A percentile compares a stretch with the other conserved stretches of the same genome.
These are phyloP conservation scores for Paramecium tetraurelia DNA, from an alignment of 73 alveolate species.

Conservation along the genomic window DNA sequence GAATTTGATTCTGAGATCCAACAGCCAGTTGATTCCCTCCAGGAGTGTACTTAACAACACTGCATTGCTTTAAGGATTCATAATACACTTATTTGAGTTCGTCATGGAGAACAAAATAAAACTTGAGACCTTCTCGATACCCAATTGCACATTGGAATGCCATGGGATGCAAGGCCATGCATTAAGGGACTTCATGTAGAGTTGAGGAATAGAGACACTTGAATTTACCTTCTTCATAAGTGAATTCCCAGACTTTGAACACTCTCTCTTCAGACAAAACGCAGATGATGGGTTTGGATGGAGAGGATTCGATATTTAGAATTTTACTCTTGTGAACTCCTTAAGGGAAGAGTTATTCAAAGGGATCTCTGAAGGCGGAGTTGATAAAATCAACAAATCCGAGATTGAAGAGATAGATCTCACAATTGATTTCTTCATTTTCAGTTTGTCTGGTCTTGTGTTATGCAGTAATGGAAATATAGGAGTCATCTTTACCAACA, in stretches of 20 bases:
- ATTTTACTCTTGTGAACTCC: slow-evolving; percentile 58
- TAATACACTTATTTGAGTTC: slow-evolving; percentile 44
- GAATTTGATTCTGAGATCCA: slow-evolving; percentile 6
- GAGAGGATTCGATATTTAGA: slow-evolving; percentile 16
- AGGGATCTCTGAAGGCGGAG: slow-evolving; percentile 57
- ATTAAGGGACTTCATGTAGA: slow-evolving; percentile 56
- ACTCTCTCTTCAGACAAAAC: slow-evolving; percentile 47
- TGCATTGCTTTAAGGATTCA: slow-evolving; percentile 1
- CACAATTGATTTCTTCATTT: slow-evolving; percentile 24
- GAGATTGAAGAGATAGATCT: slow-evolving; percentile 38
- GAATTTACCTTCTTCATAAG: slow-evolving; percentile 25
- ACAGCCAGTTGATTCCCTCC: slow-evolving; percentile 29
- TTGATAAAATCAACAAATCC: slow-evolving; percentile 55
- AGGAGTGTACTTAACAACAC: slow-evolving; percentile 10
- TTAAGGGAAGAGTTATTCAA: slow-evolving; percentile 49
- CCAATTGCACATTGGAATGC: slow-evolving; percentile 63
- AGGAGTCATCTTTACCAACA: slow-evolving; percentile 37
- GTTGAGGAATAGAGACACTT: slow-evolving; percentile 47
- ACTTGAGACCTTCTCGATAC: slow-evolving; percentile 46
- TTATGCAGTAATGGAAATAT: background rate
- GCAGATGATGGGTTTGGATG: slow-evolving; percentile 34
- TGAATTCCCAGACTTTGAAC: slow-evolving; percentile 59
- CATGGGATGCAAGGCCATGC: slow-evolving; percentile 56
- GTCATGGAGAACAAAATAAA: slow-evolving; percentile 30
- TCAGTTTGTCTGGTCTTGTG: background rate